Base-by-base conservation (phyloP, 139 green algal genomes). In the Pleodorina starrii region DNA sequence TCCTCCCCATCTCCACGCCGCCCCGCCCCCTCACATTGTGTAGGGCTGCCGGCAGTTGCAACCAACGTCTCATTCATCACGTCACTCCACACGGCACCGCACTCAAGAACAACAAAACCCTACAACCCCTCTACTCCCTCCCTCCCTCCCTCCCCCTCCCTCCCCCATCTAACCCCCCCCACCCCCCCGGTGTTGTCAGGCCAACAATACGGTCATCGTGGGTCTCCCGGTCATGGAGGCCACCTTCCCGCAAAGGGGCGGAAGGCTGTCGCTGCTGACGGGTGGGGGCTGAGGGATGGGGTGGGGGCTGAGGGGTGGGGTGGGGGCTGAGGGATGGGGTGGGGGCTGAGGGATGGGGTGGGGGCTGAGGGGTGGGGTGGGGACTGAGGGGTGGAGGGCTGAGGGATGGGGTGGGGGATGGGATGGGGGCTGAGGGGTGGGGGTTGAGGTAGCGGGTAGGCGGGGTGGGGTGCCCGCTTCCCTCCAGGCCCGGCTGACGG, bases 121-220 rank as follows among this genome's bases (percentile, higher is more conserved):
- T 32, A 32, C 29, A 7, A 21, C 54, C 54, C 54, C 54, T 12
- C n/a, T 51, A 35, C 9, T 5, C 35, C 32, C 76, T 36, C 46
- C 76, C 48, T 23, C 77, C 17, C 36, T 57, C 5, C 51, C 57
- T 38, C 50, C 35, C 38, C 16, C 32, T 27, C 72, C 40, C 2
- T 23, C 32, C 12, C 72, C 72, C 43, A 36, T 35, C 72, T 54
- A 14, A 5, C 43, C 42, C 38, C 40, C 25, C 38, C 38, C 29
- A 75, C 17, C 71, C 25, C 27, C 9, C 40, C 40, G 5, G 0
- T 38, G 35, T 25, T 40, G 6, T 0, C 29, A 88, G 82, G 84
- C 84, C 36, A 89, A 89, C 69, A 89, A 89, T 69, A 89, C 84
- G 0, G 69, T 89, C 46, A 89, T 89, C 51, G 38, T 89, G 27